Percentiles rank a stretch among this genome's conserved stretches.
These are phyloP conservation scores for Fonsecaea multimorphosa DNA, from an alignment of 2,329 filamentous ascomycete species.

Conservation along the genomic window DNA sequence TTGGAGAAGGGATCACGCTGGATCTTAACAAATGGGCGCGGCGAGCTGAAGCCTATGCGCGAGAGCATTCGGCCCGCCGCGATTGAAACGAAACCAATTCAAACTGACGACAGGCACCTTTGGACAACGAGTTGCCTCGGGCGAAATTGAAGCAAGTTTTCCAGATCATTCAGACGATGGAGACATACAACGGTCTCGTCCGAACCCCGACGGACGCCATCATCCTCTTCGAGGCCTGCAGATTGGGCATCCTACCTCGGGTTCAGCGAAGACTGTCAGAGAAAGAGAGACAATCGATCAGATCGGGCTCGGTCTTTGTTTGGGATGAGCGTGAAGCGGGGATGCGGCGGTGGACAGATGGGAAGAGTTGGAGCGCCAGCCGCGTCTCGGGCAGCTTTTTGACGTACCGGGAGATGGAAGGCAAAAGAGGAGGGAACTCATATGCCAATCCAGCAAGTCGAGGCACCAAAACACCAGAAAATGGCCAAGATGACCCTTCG, in stretches of 20 bases:
- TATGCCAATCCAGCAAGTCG: conserved; percentile 65
- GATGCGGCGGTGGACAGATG: conserved; percentile 98
- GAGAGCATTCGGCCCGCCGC: conserved; percentile 30
- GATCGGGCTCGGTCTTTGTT: conserved; percentile 97
- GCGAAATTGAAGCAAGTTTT: neutral
- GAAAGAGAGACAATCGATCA: conserved; percentile 94
- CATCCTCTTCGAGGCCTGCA: conserved; percentile 96
- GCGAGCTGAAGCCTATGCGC: conserved; percentile 26
- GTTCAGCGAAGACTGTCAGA: conserved; percentile 93
- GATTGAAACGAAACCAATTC: neutral
- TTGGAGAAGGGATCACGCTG: neutral
- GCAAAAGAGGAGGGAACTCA: conserved; percentile 80
- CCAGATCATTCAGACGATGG: conserved; percentile 64
- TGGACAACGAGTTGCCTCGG: neutral
- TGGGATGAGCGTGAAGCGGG: conserved; percentile 99
- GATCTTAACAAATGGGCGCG: conserved; percentile 13
- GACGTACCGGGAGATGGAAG: conserved; percentile 98
- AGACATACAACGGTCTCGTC: conserved; percentile 94
- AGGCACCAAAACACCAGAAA: conserved; percentile 80
- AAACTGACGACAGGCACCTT: neutral
- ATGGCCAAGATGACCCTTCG: conserved; percentile 77
- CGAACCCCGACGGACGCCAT: conserved; percentile 96
- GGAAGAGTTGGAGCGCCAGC: conserved; percentile 98
- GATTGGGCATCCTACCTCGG: conserved; percentile 83
- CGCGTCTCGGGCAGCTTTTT: conserved; percentile 96